Conservation (phyloP, 345 rosid genomes). For the Rhodomyrtus tomentosa region DNA sequence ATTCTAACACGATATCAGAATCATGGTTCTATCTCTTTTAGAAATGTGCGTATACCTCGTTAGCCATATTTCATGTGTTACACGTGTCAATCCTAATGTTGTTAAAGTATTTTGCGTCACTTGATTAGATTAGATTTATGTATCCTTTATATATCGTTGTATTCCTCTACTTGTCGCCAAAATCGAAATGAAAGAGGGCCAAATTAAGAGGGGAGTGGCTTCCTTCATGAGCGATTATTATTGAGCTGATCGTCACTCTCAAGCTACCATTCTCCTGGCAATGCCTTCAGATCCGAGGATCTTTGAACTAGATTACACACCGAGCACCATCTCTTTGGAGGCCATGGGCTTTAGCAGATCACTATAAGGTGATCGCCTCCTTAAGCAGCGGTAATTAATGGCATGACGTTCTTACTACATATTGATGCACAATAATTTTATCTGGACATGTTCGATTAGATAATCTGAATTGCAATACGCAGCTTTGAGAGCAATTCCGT, state of each 20-base stretch:
- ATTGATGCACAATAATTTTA: background rate
- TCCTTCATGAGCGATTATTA: rapidly evolving
- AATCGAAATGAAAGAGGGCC: background rate
- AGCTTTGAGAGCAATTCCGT: background rate
- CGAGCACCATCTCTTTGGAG: background rate
- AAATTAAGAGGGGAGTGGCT: background rate
- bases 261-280: background rate
- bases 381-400: background rate
- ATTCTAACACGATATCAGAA: too few species aligned
- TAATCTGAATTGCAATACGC: background rate
- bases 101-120: background rate
- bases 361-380: background rate
- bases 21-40: background rate
- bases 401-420: rapidly evolving
- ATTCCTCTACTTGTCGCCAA: background rate
- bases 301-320: background rate
- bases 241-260: rapidly evolving
- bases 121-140: background rate
- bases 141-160: background rate
- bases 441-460: background rate
- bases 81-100: background rate
- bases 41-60: background rate
- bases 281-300: background rate
- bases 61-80: background rate
- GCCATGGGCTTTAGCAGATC: background rate